Evolutionary conservation across 2,329 filamentous ascomycete genomes (phyloP).

Genomic region (Coniochaeta pulveracea): DNA sequence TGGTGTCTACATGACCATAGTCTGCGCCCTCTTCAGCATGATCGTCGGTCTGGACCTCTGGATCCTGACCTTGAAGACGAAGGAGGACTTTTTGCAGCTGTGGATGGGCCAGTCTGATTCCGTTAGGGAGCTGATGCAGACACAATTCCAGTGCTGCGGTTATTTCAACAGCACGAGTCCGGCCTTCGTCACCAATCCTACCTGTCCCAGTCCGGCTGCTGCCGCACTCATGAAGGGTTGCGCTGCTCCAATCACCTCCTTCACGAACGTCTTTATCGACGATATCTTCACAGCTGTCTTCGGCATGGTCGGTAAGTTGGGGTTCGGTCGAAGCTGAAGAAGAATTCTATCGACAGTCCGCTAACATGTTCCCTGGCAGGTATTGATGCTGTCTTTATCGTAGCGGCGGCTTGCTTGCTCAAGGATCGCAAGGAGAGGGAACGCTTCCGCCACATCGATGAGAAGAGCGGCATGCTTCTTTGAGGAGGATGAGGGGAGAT

Average conservation of each 20-base stretch:
- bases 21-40: constrained; percentile 53
- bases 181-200: constrained; percentile 57
- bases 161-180: constrained; percentile 63
- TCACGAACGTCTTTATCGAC: constrained; percentile 62
- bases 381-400: constrained; percentile 55
- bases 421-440: constrained; percentile 74
- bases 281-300: constrained; percentile 70
- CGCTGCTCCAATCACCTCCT: constrained; percentile 53
- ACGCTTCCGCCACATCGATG: constrained; percentile 69
- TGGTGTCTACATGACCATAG: constrained; percentile 52
- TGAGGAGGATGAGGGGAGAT: no score
- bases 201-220: constrained; percentile 58
- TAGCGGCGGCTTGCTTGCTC: constrained; percentile 63
- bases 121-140: constrained; percentile 60
- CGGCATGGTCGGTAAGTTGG: constrained; percentile 50
- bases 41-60: constrained; percentile 56
- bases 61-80: constrained; percentile 61
- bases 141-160: constrained; percentile 70
- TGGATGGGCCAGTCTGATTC: constrained; percentile 46
- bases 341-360: neutral
- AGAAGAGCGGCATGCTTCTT: constrained; percentile 51
- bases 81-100: constrained; percentile 46
- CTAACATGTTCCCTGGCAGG: no score
- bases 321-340: neutral
- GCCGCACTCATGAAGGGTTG: constrained; percentile 63